Base-by-base conservation (phyloP, 169 alveolate species). In the Cryptosporidium muris region DNA sequence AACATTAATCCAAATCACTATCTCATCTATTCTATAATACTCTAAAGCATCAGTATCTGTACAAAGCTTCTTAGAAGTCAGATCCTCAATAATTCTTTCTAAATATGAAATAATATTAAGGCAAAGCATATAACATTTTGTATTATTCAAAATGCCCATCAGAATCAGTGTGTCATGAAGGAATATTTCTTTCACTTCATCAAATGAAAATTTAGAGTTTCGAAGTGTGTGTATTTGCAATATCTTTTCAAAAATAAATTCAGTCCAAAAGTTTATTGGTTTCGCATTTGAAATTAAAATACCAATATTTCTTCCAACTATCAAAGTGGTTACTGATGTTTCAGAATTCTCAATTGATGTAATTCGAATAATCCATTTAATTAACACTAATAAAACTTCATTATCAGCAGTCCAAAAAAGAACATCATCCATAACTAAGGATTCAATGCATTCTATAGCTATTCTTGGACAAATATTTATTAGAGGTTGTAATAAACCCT, bases 281-380 rank as follows among this genome's bases (percentile, higher is more conserved):
- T 25, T 12, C 54, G 66, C 45, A 43, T 49, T 56, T 9, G 4
- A n/a, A 1, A 58, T 74, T 58, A 74, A 42, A 14, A 25, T 56
- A 38, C 64, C 85, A 5, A 51, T 25, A 11, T 58, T 40, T 6
- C 45, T 7, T 8, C 85, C 85, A 53, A 68, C 54, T 12, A 56
- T 43, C 36, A 58, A 74, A 42, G 74, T 74, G 3, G 67, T 56
- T 12, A 16, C 2, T 9, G 66, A 45, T 11, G 60, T 74, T 58
- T 74, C 85, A 60, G 60, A 74, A 42, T 62, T 56, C 49, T 74
- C 85, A 12, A 63, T 74, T 1, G 47, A 64, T 14, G 85, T 58
- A 11, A 37, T 62, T 3, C 16, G 45, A 37, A 74, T 48, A 45
- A 74, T 36, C 74, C 74, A 74, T 1, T 54, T 42, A 9, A 74